A percentile compares a stretch with the other conserved stretches of the same genome.
These are phyloP conservation scores for Periconia sp. DNA, from an alignment of 2,329 filamentous ascomycete species.

Conservation along the genomic window DNA sequence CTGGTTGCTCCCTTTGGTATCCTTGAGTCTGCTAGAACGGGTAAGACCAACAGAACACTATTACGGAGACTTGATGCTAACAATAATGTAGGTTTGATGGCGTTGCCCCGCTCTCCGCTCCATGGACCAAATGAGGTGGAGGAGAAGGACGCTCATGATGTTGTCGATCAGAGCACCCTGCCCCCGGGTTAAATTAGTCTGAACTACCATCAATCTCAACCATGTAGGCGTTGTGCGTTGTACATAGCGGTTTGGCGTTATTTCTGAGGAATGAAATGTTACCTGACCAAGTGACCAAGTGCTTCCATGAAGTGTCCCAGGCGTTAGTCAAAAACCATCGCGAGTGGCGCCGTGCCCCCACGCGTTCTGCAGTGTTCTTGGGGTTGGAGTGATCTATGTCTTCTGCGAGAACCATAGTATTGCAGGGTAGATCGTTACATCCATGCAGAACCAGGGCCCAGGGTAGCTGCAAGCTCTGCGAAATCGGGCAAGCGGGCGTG, in stretches of 20 bases:
- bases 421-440: too few relatives aligned
- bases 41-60: slow-evolving; percentile 40
- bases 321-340: too few relatives aligned
- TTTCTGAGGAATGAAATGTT: slow-evolving; percentile 4
- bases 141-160: slow-evolving; percentile 88
- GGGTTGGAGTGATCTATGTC: too few relatives aligned
- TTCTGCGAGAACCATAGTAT: too few relatives aligned
- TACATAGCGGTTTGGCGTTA: slow-evolving; percentile 16
- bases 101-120: slow-evolving; percentile 89
- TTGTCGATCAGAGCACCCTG: slow-evolving; percentile 92
- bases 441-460: too few relatives aligned
- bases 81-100: slow-evolving; percentile 75
- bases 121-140: slow-evolving; percentile 74
- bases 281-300: too few relatives aligned
- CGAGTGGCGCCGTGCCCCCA: too few relatives aligned
- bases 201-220: not conserved
- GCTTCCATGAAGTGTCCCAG: too few relatives aligned
- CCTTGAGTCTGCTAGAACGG: slow-evolving; percentile 91
- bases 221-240: slow-evolving; percentile 10
- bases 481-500: too few relatives aligned
- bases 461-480: too few relatives aligned
- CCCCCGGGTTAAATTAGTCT: slow-evolving; percentile 75
- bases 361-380: too few relatives aligned
- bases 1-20: slow-evolving; percentile 94
- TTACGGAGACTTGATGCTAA: slow-evolving; percentile 8